phyloP scores from a whole-genome alignment of 1,284 basidiomycete species.

The Grifola frondosa region DNA sequence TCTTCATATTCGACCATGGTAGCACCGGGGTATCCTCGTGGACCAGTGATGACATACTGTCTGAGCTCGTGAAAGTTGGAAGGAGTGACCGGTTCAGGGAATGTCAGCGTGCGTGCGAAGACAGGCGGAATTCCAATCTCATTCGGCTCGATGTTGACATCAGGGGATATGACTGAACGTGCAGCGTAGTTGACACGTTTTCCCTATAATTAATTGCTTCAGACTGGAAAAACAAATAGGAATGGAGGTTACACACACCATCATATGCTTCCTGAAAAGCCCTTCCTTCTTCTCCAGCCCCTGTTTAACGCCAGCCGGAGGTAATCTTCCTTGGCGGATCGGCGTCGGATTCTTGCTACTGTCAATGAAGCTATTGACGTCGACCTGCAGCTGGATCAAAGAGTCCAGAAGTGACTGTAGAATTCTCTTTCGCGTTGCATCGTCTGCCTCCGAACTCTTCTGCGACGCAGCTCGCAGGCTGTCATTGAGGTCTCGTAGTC shows the following conservation, averaged over 20 bases:
- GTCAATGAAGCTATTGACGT: constrained; percentile 98
- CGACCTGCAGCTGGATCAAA: constrained; percentile 88
- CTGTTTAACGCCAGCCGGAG: constrained; percentile 95
- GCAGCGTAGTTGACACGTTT: constrained; percentile 99
- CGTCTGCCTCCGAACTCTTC: constrained; percentile 59
- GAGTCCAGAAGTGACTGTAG: constrained; percentile 78
- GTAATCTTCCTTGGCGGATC: constrained; percentile 86
- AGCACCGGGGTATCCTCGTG: constrained; percentile 90
- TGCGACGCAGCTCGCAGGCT: constrained; percentile 61
- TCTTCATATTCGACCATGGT: constrained; percentile 96
- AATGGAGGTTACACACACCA: constrained; percentile 57
- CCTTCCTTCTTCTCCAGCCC: constrained; percentile 99
- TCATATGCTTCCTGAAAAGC: constrained; percentile 98
- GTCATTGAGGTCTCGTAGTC: constrained; percentile 77
- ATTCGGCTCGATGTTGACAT: constrained; percentile 99
- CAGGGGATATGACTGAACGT: constrained; percentile 98
- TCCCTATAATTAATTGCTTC: constrained; percentile 62
- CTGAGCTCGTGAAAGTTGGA: constrained; percentile 90
- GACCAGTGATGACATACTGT: constrained; percentile 90
- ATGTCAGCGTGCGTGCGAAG: constrained; percentile 96
- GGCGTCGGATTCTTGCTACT: constrained; percentile 92
- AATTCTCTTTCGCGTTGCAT: constrained; percentile 54
- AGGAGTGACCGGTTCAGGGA: constrained; percentile 94
- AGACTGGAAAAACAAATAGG: background rate
- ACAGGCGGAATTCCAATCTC: constrained; percentile 99